phyloP scores from a whole-genome alignment of 2,329 filamentous ascomycete species.

The Chaetomium olivaceum region DNA sequence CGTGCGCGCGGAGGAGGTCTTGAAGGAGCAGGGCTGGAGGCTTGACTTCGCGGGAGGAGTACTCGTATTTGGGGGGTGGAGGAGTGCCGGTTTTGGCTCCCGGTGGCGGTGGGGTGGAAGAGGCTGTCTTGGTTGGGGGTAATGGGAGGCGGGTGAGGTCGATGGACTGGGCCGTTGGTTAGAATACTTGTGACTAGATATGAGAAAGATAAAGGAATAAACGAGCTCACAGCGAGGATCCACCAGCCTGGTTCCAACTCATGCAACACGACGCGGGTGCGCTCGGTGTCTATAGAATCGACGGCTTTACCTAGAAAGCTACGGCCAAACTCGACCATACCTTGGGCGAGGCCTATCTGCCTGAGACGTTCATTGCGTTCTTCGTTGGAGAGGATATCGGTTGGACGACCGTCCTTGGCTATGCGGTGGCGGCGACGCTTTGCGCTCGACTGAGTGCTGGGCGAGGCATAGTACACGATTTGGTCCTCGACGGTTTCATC shows the following conservation, averaged over 20 bases:
- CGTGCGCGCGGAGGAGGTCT: conserved; percentile 80
- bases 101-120: conserved; percentile 1
- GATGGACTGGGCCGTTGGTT: conserved; percentile 59
- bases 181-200: not conserved
- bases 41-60: conserved; percentile 87
- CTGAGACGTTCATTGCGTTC: conserved; percentile 83
- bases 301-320: conserved; percentile 81
- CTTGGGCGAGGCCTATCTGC: conserved; percentile 93
- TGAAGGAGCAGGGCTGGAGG: conserved; percentile 74
- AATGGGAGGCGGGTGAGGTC: conserved; percentile 74
- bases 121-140: conserved; percentile 44
- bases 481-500: conserved; percentile 77
- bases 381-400: conserved; percentile 54
- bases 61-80: conserved; percentile 59
- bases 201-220: not conserved
- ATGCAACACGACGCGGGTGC: conserved; percentile 77
- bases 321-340: conserved; percentile 89
- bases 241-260: conserved; percentile 94
- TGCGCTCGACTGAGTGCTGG: conserved; percentile 45
- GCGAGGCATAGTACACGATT: conserved; percentile 88
- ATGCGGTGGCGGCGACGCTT: conserved; percentile 44
- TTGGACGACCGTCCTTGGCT: conserved; percentile 43
- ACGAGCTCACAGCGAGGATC: conserved; percentile 79
- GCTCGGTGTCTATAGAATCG: conserved; percentile 88
- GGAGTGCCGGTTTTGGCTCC: not conserved